Percentiles rank a stretch among this genome's conserved stretches.
Evolutionary conservation across 345 rosid genomes (phyloP).

Genomic region (Hevea brasiliensis): DNA sequence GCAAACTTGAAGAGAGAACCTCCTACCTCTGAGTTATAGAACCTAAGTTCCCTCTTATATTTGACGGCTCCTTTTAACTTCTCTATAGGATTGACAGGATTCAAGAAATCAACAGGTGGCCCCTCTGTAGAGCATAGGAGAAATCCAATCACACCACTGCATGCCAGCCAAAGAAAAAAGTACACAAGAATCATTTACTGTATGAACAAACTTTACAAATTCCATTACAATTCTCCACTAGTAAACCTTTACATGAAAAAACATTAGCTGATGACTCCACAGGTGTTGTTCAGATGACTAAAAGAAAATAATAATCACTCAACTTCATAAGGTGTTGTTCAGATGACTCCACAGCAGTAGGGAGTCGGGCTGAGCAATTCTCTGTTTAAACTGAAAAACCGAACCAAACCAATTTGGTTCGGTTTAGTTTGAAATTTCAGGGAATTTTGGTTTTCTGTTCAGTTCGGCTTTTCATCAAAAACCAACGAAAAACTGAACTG

Average conservation of each 20-base stretch:
- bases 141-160: slow-evolving; percentile 92
- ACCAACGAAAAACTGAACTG: too few species aligned
- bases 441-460: too few species aligned
- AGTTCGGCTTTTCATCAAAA: too few species aligned
- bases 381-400: too few species aligned
- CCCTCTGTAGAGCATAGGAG: slow-evolving; percentile 81
- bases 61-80: slow-evolving; percentile 65
- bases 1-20: not conserved
- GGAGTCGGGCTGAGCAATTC: too few species aligned
- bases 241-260: not conserved
- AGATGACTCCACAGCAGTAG: not conserved
- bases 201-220: not conserved
- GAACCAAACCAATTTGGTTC: too few species aligned
- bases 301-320: too few species aligned
- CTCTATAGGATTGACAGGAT: slow-evolving; percentile 90
- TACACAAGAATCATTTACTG: not conserved
- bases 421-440: too few species aligned
- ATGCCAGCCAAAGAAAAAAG: slow-evolving; percentile 6
- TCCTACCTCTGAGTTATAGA: slow-evolving; percentile 79
- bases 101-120: slow-evolving; percentile 70
- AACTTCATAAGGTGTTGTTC: not conserved
- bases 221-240: not conserved
- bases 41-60: slow-evolving; percentile 67
- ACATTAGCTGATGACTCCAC: not conserved
- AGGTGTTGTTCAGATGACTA: not conserved